Conservation (phyloP, 805 yeast genomes). For the Blastobotrys parvus region DNA sequence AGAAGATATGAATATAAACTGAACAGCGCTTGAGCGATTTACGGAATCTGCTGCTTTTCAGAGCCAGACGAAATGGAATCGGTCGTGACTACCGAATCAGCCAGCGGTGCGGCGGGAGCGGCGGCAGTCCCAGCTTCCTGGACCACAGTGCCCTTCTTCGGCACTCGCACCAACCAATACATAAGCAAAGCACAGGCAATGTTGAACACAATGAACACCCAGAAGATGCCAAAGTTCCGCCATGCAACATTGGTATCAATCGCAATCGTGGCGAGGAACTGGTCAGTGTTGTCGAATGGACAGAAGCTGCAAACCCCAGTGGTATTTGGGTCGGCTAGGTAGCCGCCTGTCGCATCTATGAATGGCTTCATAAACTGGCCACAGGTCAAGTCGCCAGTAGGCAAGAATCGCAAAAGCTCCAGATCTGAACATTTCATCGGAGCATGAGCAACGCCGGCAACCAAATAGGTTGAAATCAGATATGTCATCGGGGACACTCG, state of each 20-base stretch:
- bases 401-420: slow-evolving; percentile 43
- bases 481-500: slow-evolving; percentile 65
- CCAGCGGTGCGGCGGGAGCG: background rate
- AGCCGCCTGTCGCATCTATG: slow-evolving; percentile 38
- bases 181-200: slow-evolving; percentile 36
- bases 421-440: slow-evolving; percentile 38
- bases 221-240: slow-evolving; percentile 52
- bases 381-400: slow-evolving; percentile 53
- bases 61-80: no score
- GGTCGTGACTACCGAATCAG: no score
- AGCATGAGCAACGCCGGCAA: slow-evolving; percentile 38
- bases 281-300: slow-evolving; percentile 47
- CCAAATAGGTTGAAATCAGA: slow-evolving; percentile 46
- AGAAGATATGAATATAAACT: no score
- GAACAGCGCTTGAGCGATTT: no score
- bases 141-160: slow-evolving; percentile 34
- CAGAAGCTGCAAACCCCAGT: slow-evolving; percentile 58
- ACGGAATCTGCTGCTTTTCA: no score
- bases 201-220: slow-evolving; percentile 42
- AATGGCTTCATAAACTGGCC: slow-evolving; percentile 40
- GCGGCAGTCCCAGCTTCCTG: background rate
- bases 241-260: slow-evolving; percentile 34
- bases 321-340: slow-evolving; percentile 34
- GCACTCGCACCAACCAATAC: slow-evolving; percentile 68
- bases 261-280: slow-evolving; percentile 38